phyloP scores from a whole-genome alignment of 768 basidiomycete species.

The Galerina marginata region DNA sequence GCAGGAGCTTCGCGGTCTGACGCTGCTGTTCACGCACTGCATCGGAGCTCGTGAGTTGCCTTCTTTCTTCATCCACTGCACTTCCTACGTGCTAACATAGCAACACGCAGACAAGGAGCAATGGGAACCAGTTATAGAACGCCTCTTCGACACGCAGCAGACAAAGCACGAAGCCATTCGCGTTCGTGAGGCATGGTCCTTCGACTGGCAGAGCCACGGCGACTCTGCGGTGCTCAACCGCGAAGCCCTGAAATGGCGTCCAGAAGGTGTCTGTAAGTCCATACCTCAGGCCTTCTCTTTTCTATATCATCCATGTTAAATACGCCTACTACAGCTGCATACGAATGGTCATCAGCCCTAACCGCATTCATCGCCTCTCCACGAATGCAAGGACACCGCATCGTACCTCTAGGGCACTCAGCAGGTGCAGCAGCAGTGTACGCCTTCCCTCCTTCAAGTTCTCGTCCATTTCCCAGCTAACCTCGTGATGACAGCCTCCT shows the following conservation, averaged over 20 bases:
- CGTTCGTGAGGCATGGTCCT: conserved; percentile 53
- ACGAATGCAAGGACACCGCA: conserved; percentile 37
- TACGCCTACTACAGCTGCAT: conserved; percentile 31
- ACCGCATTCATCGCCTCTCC: conserved; percentile 38
- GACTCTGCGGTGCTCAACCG: conserved; percentile 52
- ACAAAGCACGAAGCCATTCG: conserved; percentile 17
- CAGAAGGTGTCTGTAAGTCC: conserved; percentile 42
- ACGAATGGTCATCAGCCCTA: conserved; percentile 44
- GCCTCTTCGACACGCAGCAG: conserved; percentile 38
- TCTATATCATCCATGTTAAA: background rate
- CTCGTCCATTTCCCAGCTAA: background rate
- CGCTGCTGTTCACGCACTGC: conserved; percentile 53
- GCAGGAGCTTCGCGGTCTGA: conserved; percentile 40
- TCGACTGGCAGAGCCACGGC: conserved; percentile 58
- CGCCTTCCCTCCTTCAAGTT: conserved; percentile 9
- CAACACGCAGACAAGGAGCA: conserved; percentile 53
- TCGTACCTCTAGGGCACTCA: conserved; percentile 49
- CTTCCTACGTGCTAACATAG: no score
- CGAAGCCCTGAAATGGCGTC: conserved; percentile 32
- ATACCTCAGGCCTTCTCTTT: background rate
- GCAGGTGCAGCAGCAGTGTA: conserved; percentile 49
- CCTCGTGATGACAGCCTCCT: no score
- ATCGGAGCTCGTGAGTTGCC: conserved; percentile 48
- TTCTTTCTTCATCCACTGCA: background rate
- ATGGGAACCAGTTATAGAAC: conserved; percentile 54